Evolutionary conservation across 2,329 filamentous ascomycete genomes (phyloP).

Genomic region (Fusarium continuum): DNA sequence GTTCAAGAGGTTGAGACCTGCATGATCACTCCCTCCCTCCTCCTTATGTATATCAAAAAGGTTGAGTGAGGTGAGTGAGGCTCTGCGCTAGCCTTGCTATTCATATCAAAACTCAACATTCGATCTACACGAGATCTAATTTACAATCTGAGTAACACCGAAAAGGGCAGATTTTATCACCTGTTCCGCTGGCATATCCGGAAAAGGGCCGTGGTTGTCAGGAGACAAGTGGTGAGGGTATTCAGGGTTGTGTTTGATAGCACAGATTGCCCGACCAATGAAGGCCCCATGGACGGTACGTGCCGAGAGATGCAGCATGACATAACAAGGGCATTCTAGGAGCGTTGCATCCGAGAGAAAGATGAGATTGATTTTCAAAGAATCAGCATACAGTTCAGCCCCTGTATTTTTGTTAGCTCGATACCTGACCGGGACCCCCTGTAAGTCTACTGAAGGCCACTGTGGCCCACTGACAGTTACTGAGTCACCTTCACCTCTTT

Average conservation of each 20-base stretch:
- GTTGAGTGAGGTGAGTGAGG: constrained; percentile 15
- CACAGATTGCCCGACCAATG: constrained; percentile 9
- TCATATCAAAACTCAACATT: constrained; percentile 22
- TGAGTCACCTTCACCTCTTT: too few species aligned
- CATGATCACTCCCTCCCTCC: background rate
- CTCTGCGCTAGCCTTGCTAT: constrained; percentile 17
- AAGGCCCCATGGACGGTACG: background rate
- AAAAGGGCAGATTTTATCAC: constrained; percentile 23
- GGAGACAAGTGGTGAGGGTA: constrained; percentile 25
- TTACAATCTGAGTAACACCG: constrained; percentile 19
- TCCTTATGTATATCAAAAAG: background rate
- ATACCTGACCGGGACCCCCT: too few species aligned
- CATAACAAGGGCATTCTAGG: constrained; percentile 6
- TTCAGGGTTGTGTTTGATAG: constrained; percentile 21
- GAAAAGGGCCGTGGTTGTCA: constrained; percentile 28
- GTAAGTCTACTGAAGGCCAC: too few species aligned
- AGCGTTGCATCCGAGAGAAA: constrained; percentile 20
- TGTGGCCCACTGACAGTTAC: too few species aligned
- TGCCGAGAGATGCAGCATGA: constrained; percentile 16
- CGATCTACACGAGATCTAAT: constrained; percentile 26
- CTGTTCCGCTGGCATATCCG: constrained; percentile 13
- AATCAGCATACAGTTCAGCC: too few species aligned
- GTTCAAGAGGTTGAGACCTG: background rate
- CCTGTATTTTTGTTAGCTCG: too few species aligned
- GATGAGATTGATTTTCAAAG: constrained; percentile 15